These are phyloP conservation scores for Mycothermus thermophilus DNA, from an alignment of 495 filamentous ascomycete genomes.

Conservation along the genomic window DNA sequence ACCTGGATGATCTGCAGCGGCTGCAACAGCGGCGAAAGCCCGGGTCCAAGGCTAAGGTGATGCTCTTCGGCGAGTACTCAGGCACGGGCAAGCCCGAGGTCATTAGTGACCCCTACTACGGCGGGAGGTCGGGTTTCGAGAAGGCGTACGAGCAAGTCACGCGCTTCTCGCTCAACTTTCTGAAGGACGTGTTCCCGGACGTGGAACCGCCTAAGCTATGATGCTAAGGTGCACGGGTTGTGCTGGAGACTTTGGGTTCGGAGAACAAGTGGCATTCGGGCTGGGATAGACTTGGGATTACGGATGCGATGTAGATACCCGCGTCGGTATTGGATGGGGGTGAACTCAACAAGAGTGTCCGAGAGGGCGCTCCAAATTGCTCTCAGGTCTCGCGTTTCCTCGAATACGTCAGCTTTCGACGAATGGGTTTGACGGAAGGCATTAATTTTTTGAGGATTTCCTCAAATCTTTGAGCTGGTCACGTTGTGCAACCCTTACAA, in stretches of 20 bases:
- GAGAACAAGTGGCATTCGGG: background rate
- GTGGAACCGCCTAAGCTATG: constrained; percentile 10
- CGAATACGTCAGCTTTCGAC: no score
- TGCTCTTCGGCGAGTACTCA: constrained; percentile 76
- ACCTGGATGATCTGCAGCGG: constrained; percentile 55
- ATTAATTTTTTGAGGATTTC: no score
- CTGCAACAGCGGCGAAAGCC: constrained; percentile 41
- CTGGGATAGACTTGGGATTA: constrained; percentile 3
- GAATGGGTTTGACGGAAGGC: no score
- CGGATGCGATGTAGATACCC: no score
- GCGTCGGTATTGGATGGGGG: no score
- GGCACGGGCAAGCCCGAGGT: constrained; percentile 51
- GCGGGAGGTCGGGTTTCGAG: constrained; percentile 67
- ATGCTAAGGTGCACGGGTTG: background rate
- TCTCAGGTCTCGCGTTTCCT: no score
- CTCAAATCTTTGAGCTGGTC: no score
- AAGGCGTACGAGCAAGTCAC: constrained; percentile 71
- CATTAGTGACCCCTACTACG: constrained; percentile 90
- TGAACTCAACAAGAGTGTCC: no score
- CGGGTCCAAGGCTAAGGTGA: constrained; percentile 43
- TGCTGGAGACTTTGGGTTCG: no score
- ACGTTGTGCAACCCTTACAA: no score
- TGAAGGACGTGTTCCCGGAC: constrained; percentile 38
- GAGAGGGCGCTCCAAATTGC: no score
- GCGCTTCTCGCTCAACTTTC: constrained; percentile 65